phyloP scores from a whole-genome alignment of 2,329 filamentous ascomycete species.

The Elsinoe perseae region DNA sequence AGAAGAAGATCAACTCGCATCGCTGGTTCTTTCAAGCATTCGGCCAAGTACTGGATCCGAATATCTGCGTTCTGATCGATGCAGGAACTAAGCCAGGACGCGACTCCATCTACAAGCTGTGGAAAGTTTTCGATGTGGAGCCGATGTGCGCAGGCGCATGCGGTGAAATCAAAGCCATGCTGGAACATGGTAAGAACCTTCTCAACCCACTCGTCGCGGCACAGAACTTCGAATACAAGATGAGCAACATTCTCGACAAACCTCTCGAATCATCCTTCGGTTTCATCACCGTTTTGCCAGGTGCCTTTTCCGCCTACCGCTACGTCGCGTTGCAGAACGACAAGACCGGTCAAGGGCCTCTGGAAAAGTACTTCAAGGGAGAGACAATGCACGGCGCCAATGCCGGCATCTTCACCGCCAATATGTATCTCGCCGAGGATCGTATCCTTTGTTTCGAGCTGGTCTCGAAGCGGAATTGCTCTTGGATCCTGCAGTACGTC shows the following conservation, averaged over 20 bases:
- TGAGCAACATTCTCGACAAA: constrained; percentile 98
- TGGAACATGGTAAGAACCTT: constrained; percentile 78
- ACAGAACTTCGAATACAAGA: constrained; percentile 99
- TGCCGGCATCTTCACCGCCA: constrained; percentile 94
- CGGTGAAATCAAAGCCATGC: constrained; percentile 98
- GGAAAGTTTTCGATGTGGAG: constrained; percentile 97
- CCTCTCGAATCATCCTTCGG: constrained; percentile 94
- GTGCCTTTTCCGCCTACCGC: constrained; percentile 96
- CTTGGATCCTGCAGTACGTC: constrained; percentile 97
- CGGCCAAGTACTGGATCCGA: constrained; percentile 82
- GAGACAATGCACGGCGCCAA: constrained; percentile 92
- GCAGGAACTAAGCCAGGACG: constrained; percentile 90
- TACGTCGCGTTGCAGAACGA: constrained; percentile 94
- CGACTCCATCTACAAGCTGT: constrained; percentile 93
- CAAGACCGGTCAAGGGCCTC: constrained; percentile 82
- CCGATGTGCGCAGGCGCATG: constrained; percentile 97
- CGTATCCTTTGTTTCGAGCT: constrained; percentile 98
- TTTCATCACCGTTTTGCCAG: constrained; percentile 92
- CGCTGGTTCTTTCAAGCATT: constrained; percentile 99
- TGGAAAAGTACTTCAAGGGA: constrained; percentile 95
- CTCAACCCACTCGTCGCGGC: constrained; percentile 90
- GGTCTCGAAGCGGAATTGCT: constrained; percentile 92
- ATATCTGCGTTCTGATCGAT: constrained; percentile 93
- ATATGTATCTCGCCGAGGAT: constrained; percentile 99
- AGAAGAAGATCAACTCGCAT: constrained; percentile 99